Base-by-base conservation (phyloP, 2,329 filamentous ascomycete genomes). In the Sarocladiaceae sp. region DNA sequence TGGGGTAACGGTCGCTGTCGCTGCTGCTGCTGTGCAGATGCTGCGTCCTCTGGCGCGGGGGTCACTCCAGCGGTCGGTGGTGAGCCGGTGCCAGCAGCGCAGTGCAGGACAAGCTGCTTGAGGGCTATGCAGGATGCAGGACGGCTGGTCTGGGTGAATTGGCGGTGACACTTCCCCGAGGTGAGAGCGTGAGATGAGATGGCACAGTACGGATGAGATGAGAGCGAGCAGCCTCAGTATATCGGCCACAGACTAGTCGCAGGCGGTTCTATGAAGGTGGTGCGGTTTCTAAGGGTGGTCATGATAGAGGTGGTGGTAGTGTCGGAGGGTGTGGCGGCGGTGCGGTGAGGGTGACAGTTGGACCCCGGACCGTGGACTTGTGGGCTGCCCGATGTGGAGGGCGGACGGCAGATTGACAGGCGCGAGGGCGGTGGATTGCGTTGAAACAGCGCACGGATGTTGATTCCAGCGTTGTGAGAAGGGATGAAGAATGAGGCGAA, bases 71-170 rank as follows among this genome's bases (percentile, higher is more conserved):
- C 18, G 26, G 26, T 48, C 26, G 10, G 26, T 48, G 28, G 26
- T 31, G n/a, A 33, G 25, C 13, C 44, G 47, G 59, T 62, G 62
- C 62, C 62, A 64, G 54, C 62, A 63, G 62, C 62, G 61, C 62
- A 63, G 62, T 58, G 58, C 59, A 64, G 61, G 55, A 64, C 62
- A 61, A 50, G 47, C 29, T 36, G 47, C 36, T 20, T 11, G 47
- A 48, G 31, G 52, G 22, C n/a, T 49, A 55, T 33, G 48, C 51
- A 37, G n/a, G 37, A 31, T 37, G 39, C 51, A 39, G 39, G 42
- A 15, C n/a, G 26, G 7, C 29, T n/a, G 26, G 26, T 23, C n/a
- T n/a, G 3, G 44, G 13, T 15, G 37, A 39, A 18, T 42, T 10
- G 18, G 18, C 37, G 37, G 37, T 22, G 37, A 22, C 11, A 22